These are phyloP conservation scores for Kluyveromyces nonfermentans DNA, from an alignment of 805 yeast species.

Conservation along the genomic window DNA sequence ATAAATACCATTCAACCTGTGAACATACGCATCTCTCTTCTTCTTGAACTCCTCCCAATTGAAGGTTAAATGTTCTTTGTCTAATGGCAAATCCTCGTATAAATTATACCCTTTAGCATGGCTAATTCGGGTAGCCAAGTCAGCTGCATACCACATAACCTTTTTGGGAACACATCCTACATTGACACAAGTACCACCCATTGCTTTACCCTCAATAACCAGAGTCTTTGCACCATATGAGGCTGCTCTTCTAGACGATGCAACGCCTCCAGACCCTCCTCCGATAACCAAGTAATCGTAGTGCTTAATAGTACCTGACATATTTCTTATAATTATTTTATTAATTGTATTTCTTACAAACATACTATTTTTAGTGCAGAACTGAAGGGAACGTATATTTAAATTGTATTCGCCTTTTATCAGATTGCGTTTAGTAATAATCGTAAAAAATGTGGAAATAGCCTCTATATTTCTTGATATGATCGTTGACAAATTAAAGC, in stretches of 20 bases:
- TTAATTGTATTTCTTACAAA: background rate
- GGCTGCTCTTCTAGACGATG: constrained; percentile 97
- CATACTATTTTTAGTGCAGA: background rate
- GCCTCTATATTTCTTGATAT: too few relatives aligned
- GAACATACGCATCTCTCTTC: constrained; percentile 87
- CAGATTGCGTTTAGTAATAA: too few relatives aligned
- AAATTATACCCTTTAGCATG: constrained; percentile 84
- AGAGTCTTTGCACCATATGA: constrained; percentile 83
- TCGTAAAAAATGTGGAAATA: too few relatives aligned
- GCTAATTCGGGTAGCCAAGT: constrained; percentile 63
- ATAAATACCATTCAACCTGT: constrained; percentile 85
- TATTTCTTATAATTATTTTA: constrained; percentile 21
- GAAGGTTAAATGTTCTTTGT: constrained; percentile 49
- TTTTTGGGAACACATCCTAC: constrained; percentile 99
- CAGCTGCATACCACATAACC: constrained; percentile 97
- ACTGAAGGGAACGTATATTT: background rate
- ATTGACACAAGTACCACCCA: constrained; percentile 98
- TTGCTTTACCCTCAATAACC: constrained; percentile 65
- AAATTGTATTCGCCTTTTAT: background rate
- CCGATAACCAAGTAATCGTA: constrained; percentile 93
- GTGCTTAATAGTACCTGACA: constrained; percentile 54
- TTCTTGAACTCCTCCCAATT: constrained; percentile 75
- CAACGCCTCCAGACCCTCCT: constrained; percentile 99
- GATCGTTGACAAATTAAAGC: too few relatives aligned
- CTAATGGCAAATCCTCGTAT: constrained; percentile 42